These are phyloP conservation scores for Neurospora sp. DNA, from an alignment of 495 filamentous ascomycete genomes.

Conservation along the genomic window DNA sequence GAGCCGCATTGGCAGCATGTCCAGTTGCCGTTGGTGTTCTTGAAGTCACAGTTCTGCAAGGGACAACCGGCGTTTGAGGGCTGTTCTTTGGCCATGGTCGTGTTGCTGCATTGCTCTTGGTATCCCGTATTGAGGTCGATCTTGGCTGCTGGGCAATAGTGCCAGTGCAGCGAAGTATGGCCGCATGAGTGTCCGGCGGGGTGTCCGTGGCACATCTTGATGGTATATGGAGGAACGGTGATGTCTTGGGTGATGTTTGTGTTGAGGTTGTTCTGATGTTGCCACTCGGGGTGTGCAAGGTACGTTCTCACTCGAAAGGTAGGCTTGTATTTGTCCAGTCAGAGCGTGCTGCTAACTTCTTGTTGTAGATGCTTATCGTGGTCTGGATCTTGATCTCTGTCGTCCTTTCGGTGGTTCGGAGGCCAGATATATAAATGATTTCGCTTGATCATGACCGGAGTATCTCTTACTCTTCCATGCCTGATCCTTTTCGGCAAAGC, in stretches of 20 bases:
- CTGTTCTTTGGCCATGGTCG: conserved; percentile 28
- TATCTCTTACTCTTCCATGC: not conserved
- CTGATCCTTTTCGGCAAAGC: not conserved
- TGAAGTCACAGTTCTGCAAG: conserved; percentile 33
- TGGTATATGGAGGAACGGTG: not conserved
- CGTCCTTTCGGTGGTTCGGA: not conserved
- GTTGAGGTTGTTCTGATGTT: not conserved
- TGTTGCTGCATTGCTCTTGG: conserved; percentile 30
- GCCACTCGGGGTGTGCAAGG: not conserved
- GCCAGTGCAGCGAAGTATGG: conserved; percentile 34
- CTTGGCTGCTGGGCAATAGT: conserved; percentile 32
- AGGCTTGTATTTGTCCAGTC: not conserved
- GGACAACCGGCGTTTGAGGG: conserved; percentile 27
- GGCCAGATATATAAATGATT: not conserved
- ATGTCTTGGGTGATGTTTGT: not conserved
- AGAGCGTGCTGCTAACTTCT: not conserved
- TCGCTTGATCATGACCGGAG: not conserved
- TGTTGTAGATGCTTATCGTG: not conserved
- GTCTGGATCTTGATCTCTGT: not conserved
- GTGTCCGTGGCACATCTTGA: conserved; percentile 35
- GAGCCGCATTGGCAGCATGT: conserved; percentile 33
- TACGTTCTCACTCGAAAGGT: not conserved
- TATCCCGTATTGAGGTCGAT: conserved; percentile 33
- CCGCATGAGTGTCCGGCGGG: conserved; percentile 32
- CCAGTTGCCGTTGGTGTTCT: conserved; percentile 29